Conservation (phyloP, 306 rosid species). For the Morella rubra region DNA sequence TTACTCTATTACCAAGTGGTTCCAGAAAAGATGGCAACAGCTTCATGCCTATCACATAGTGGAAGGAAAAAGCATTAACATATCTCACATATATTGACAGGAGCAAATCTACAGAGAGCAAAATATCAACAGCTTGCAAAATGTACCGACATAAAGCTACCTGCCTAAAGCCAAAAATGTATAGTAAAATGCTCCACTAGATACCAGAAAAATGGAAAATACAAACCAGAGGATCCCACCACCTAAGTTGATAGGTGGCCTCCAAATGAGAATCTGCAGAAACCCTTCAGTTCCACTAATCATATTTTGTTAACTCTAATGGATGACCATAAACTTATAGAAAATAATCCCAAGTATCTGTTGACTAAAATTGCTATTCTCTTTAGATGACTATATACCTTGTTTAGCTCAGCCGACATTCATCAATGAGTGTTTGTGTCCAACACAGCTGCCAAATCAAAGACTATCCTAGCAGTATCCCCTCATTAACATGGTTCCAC, state of each 20-base stretch:
- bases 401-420: neutral
- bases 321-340: neutral
- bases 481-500: neutral
- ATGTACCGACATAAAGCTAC: neutral
- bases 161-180: neutral
- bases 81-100: neutral
- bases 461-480: neutral
- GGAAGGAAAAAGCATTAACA: neutral
- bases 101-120: neutral
- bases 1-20: neutral
- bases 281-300: neutral
- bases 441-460: neutral
- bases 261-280: neutral
- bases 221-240: neutral
- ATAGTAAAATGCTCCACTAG: neutral
- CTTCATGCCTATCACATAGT: neutral
- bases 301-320: neutral
- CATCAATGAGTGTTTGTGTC: neutral
- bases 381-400: neutral
- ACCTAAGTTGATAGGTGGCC: neutral
- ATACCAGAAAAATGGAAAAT: neutral
- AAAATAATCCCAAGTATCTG: neutral
- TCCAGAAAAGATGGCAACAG: slow-evolving; percentile 2
- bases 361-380: neutral
- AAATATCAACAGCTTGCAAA: neutral